phyloP scores from a whole-genome alignment of 805 yeast species.

The Lipomyces sp. region DNA sequence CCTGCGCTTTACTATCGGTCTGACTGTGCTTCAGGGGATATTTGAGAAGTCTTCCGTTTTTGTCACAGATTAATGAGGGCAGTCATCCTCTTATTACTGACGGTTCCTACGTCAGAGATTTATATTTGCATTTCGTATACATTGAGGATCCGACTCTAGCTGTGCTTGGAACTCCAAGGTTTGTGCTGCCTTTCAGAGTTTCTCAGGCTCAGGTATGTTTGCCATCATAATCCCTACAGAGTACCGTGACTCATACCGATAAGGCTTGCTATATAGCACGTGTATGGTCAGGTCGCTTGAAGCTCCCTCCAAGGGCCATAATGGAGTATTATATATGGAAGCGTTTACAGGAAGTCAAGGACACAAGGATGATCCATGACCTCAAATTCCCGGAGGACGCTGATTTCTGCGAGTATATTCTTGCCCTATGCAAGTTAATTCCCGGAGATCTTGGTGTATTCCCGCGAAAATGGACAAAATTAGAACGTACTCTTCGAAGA shows the following conservation, averaged over 20 bases:
- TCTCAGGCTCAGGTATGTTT: constrained; percentile 48
- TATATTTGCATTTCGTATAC: constrained; percentile 65
- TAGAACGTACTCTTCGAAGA: constrained; percentile 29
- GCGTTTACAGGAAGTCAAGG: constrained; percentile 53
- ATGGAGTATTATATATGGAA: constrained; percentile 53
- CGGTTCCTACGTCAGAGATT: constrained; percentile 55
- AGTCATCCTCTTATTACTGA: constrained; percentile 50
- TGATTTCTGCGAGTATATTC: constrained; percentile 56
- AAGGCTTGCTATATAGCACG: constrained; percentile 67
- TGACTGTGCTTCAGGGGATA: constrained; percentile 54
- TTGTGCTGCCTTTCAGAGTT: constrained; percentile 65
- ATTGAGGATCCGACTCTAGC: constrained; percentile 66
- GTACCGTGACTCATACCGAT: constrained; percentile 50
- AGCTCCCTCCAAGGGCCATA: constrained; percentile 54
- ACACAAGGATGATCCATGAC: constrained; percentile 57
- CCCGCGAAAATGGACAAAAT: constrained; percentile 34
- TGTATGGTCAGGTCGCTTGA: constrained; percentile 60
- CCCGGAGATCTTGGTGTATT: constrained; percentile 31
- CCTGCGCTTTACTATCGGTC: background rate
- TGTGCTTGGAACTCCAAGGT: constrained; percentile 64
- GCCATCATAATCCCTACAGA: constrained; percentile 21
- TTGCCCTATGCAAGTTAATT: constrained; percentile 19
- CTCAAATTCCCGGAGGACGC: constrained; percentile 63
- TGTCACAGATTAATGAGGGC: constrained; percentile 46
- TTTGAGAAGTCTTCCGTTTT: constrained; percentile 65